Evolutionary conservation across 495 filamentous ascomycete genomes (phyloP), one percentile per base, ranked within the genome.

Genomic region (Elasticomyces elasticus): DNA sequence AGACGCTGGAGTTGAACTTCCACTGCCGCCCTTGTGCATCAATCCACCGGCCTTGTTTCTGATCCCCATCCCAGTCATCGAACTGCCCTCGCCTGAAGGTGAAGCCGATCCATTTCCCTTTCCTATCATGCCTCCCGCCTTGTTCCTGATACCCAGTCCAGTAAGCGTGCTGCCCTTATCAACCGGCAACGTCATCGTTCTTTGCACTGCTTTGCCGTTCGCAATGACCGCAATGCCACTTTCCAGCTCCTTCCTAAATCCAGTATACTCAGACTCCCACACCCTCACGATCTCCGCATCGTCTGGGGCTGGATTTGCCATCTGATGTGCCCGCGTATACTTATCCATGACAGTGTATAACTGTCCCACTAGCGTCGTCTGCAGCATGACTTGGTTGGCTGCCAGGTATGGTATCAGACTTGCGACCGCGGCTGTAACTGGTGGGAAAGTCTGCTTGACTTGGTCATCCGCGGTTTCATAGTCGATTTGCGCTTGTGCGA

Each of bases 401-500:
- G 94, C 74, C 15, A 97, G 68, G 31, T 81, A 78, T n/a, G 88
- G 87, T 19, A 94, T 75, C 17, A 96, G 70, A n/a, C 76, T 84
- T 66, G 89, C 87, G 1, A 84, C 73, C 15, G 87, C 86, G 0
- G 74, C 66, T 41, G 92, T 79, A 13, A 97, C 72, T 1, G 80
- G 81, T 3, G 91, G 91, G 2, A 95, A 79, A 17, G 78, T 80
- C 48, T 80, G 72, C 62, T 81, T 81, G 22, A 97, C 72, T 64
- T 86, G 84, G 3, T 87, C 83, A 59, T 97, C 91, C n/a, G 87
- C 84, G 30, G 78, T 74, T 52, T 81, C 71, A 59, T 95, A 97
- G 26, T 85, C 85, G 84, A 94, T 61, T 19, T 35, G 26, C 24
- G 51, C 62, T 13, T 61, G 45, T 4, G 51, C 74, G 41, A 94